phyloP scores from a whole-genome alignment of 176 grass and related monocot species.

The Ananas comosus region DNA sequence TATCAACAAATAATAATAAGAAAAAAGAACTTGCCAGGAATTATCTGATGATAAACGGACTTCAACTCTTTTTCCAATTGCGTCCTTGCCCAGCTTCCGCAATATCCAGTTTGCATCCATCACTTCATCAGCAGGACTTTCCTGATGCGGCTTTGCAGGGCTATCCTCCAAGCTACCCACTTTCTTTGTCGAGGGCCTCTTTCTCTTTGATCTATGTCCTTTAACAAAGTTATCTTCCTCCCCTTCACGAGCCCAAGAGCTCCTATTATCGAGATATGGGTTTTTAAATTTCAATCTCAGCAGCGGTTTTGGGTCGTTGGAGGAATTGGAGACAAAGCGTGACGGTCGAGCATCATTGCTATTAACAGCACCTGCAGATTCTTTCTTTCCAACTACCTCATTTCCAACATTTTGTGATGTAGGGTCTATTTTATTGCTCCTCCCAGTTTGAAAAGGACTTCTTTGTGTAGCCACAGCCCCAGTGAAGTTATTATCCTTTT shows the following conservation, averaged over 20 bases:
- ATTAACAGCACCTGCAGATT: slow-evolving; percentile 24
- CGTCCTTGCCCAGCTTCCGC: slow-evolving; percentile 75
- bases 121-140: slow-evolving; percentile 35
- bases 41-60: slow-evolving; percentile 42
- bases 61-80: slow-evolving; percentile 83
- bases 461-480: slow-evolving; percentile 41
- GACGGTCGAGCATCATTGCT: slow-evolving; percentile 27
- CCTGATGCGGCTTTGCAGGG: slow-evolving; percentile 34
- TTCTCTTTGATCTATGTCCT: slow-evolving; percentile 96
- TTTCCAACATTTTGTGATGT: slow-evolving; percentile 32
- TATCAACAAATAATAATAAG: neutral
- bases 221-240: slow-evolving; percentile 77
- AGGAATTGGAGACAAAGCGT: slow-evolving; percentile 33
- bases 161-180: slow-evolving; percentile 29
- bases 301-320: slow-evolving; percentile 60
- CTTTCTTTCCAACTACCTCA: slow-evolving; percentile 39
- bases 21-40: slow-evolving; percentile 48
- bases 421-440: slow-evolving; percentile 34
- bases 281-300: slow-evolving; percentile 98
- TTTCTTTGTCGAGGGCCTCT: slow-evolving; percentile 67
- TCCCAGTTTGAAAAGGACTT: slow-evolving; percentile 44
- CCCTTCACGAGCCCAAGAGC: slow-evolving; percentile 45
- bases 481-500: slow-evolving; percentile 39
- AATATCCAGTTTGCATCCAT: slow-evolving; percentile 90
- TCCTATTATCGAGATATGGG: slow-evolving; percentile 72